Evolutionary conservation across 257 asterid genomes (phyloP).

Genomic region (Anisodus acutangulus): DNA sequence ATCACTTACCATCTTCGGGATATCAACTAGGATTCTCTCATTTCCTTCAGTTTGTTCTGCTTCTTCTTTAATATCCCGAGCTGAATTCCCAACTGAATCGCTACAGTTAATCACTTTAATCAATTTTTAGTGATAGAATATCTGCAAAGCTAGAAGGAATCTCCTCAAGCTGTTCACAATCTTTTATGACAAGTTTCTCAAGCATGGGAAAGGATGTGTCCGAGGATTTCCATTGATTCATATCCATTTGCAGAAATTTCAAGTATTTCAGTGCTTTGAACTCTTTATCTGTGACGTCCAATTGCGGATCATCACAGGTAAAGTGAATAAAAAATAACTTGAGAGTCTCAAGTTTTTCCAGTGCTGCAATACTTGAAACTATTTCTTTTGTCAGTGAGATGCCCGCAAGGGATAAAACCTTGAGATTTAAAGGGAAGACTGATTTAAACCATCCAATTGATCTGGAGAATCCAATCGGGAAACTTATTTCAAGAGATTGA

Average conservation of each 20-base stretch:
- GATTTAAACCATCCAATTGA: slow-evolving; percentile 18
- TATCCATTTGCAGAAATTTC: slow-evolving; percentile 1
- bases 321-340: slow-evolving; percentile 12
- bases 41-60: not conserved
- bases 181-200: slow-evolving; percentile 17
- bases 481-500: slow-evolving; percentile 16
- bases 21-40: slow-evolving; percentile 17
- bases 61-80: not conserved
- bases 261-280: slow-evolving; percentile 11
- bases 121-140: not conserved
- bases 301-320: not conserved
- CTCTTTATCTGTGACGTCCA: not conserved
- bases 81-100: not conserved
- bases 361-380: not conserved
- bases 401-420: not conserved
- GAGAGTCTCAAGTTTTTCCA: slow-evolving; percentile 1
- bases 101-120: slow-evolving; percentile 7
- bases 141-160: not conserved
- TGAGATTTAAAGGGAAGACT: slow-evolving; percentile 10
- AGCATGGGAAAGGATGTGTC: not conserved
- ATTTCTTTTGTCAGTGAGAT: not conserved
- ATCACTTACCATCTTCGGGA: not conserved
- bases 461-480: not conserved
- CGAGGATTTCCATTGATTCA: not conserved
- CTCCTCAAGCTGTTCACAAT: slow-evolving; percentile 3